A percentile compares a stretch with the other conserved stretches of the same genome.
These are phyloP conservation scores for Cystobasidium slooffiae DNA, from an alignment of 1,284 basidiomycete species.

Conservation along the genomic window DNA sequence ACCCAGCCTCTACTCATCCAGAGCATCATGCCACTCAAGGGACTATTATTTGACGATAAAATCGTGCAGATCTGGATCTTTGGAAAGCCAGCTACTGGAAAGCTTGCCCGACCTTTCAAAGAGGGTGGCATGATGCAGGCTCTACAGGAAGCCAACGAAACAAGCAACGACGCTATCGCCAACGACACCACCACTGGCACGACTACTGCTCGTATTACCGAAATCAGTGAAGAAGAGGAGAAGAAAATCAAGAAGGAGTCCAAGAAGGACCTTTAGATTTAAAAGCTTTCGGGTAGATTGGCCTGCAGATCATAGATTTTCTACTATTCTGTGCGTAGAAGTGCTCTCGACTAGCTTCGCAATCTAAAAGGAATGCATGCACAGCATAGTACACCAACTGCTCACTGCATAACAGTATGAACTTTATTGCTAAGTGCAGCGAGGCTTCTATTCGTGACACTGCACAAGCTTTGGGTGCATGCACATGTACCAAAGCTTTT, in stretches of 20 bases:
- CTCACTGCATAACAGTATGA: no score
- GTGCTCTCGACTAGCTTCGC: no score
- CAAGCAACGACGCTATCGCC: conserved; percentile 29
- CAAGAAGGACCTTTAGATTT: conserved; percentile 29
- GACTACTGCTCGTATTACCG: conserved; percentile 14
- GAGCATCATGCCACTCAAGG: conserved; percentile 84
- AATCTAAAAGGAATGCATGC: no score
- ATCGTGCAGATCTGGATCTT: conserved; percentile 61
- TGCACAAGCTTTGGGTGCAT: no score
- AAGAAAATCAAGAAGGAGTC: conserved; percentile 27
- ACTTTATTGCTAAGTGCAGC: no score
- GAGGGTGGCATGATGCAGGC: conserved; percentile 54
- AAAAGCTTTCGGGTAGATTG: not conserved
- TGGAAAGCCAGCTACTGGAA: conserved; percentile 77
- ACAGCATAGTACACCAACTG: no score
- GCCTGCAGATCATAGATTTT: not conserved
- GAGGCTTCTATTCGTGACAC: no score
- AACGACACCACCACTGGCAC: conserved; percentile 10
- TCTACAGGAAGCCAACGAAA: conserved; percentile 33
- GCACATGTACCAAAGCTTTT: not conserved
- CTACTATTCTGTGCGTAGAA: no score
- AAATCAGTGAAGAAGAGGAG: conserved; percentile 34
- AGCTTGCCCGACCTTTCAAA: conserved; percentile 91
- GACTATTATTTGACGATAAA: conserved; percentile 76
- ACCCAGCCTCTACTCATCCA: conserved; percentile 92